These are phyloP conservation scores for Dactylellina haptotyla DNA, from an alignment of 2,329 filamentous ascomycete species.

Conservation along the genomic window DNA sequence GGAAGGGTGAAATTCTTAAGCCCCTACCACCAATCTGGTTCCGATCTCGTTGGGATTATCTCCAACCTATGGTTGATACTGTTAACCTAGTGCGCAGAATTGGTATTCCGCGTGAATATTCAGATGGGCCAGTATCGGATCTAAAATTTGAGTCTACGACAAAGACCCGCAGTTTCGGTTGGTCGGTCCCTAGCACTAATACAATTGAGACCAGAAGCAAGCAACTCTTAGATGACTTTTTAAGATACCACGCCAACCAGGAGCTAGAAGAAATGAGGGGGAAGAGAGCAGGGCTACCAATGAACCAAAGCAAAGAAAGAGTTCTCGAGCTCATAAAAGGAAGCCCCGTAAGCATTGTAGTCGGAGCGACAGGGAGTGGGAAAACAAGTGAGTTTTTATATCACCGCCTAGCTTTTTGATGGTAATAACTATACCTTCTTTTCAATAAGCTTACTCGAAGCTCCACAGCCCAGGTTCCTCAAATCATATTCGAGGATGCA, in stretches of 20 bases:
- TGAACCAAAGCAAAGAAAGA: constrained; percentile 61
- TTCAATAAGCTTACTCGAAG: not conserved
- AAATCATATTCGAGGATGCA: constrained; percentile 66
- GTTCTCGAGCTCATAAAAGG: constrained; percentile 62
- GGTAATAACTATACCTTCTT: constrained; percentile 31
- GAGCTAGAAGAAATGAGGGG: constrained; percentile 57
- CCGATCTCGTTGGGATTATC: constrained; percentile 58
- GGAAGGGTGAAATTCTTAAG: constrained; percentile 60
- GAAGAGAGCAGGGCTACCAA: constrained; percentile 62
- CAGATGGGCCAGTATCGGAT: not conserved
- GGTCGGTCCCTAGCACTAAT: constrained; percentile 49
- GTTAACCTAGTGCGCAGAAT: constrained; percentile 59
- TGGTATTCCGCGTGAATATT: constrained; percentile 59
- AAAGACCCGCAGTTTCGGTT: constrained; percentile 19
- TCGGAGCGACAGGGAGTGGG: constrained; percentile 64
- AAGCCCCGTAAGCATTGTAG: constrained; percentile 64
- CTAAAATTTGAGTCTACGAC: not conserved
- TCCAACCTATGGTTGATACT: constrained; percentile 61
- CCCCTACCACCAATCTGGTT: constrained; percentile 58
- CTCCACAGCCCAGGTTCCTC: constrained; percentile 65
- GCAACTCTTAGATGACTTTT: constrained; percentile 54
- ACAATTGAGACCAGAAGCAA: constrained; percentile 48
- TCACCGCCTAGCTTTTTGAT: not conserved
- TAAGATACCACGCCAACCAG: constrained; percentile 55
- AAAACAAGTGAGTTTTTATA: constrained; percentile 60